Evolutionary conservation across 2,329 filamentous ascomycete genomes (phyloP), one percentile per base, ranked within the genome.

Genomic region (Pseudogymnoascus sp.): DNA sequence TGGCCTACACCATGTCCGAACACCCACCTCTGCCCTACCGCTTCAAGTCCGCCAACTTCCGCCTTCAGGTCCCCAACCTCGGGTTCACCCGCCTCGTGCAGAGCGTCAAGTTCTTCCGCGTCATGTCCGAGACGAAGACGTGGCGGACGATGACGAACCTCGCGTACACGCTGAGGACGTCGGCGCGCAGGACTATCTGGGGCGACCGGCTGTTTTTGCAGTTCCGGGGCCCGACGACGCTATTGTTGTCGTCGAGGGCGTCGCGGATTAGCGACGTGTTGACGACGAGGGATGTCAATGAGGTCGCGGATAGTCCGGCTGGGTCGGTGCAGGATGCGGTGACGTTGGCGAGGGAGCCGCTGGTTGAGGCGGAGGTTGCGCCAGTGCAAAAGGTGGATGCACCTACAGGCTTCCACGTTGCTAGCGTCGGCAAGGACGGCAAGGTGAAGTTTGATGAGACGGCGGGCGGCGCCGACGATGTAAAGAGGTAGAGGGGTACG

Each of bases 161-260:
- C 31, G 75, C 89, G 6, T 90, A 89, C 75, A 83, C 78, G 38
- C 68, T 96, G 19, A 85, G 91, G 65, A 96, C 92, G 0, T 87
- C 88, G 77, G 81, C 88, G 44, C 83, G 93, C 65, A 84, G 90
- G 71, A 90, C 90, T 1, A 89, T 99, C 63, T 97, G 92, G 91
- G 95, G 95, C 21, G 95, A 99, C 73, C 80, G 93, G 76, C 80
- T 97, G 26, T 97, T 97, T 76, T 79, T 99, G 33, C 89, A 90
- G 72, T 97, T 99, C 73, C 84, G 87, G 63, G 95, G 95, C 0
- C 95, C 95, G 1, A 85, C 84, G 5, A 97, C 90, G 1, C 84
- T 99, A 59, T 81, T 97, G 47, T 80, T 99, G 70, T 96, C 96
- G 67, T 96, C 91, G 61, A 86, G 93, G n/a, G 92, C 87, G 13